Percentiles rank a stretch among this genome's conserved stretches.
Conservation (phyloP, 2,329 filamentous ascomycete genomes). For the Cladosporium colombiae region DNA sequence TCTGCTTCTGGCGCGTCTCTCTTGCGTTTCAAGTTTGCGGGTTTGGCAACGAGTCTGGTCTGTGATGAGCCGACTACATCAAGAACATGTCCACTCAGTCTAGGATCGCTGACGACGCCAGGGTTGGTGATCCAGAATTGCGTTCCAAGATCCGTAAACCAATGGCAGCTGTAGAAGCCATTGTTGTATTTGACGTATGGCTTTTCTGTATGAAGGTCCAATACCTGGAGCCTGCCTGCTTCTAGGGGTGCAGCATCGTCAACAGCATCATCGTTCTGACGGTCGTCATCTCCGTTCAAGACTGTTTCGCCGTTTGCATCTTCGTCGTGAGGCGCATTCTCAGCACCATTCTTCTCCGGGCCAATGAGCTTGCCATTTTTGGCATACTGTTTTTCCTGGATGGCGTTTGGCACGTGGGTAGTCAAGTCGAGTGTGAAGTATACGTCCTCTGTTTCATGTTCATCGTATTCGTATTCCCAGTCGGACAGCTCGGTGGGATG, state of each 20-base stretch:
- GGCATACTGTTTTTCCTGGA: constrained; percentile 21
- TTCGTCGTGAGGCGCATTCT: neutral
- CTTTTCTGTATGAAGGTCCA: constrained; percentile 75
- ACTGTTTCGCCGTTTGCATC: neutral
- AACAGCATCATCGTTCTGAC: neutral
- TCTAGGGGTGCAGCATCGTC: constrained; percentile 29
- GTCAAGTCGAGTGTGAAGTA: constrained; percentile 63
- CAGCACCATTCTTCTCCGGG: neutral
- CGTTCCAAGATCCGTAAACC: constrained; percentile 81
- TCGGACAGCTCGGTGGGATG: constrained; percentile 43
- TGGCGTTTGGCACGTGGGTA: constrained; percentile 38
- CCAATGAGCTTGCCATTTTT: constrained; percentile 19
- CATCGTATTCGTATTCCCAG: constrained; percentile 64
- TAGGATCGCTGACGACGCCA: constrained; percentile 45
- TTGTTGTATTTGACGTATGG: constrained; percentile 80
- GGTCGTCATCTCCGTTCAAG: neutral
- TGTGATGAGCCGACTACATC: constrained; percentile 73
- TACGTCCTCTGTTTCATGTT: constrained; percentile 59
- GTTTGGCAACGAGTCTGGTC: constrained; percentile 68
- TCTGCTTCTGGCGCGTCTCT: constrained; percentile 23
- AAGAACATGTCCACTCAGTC: constrained; percentile 57
- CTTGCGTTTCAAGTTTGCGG: constrained; percentile 51
- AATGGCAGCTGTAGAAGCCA: constrained; percentile 75
- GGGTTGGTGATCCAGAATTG: constrained; percentile 61
- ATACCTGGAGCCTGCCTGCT: constrained; percentile 64